Evolutionary conservation across 2,329 filamentous ascomycete species (phyloP).

Genomic region (Plectosphaerella sp.): DNA sequence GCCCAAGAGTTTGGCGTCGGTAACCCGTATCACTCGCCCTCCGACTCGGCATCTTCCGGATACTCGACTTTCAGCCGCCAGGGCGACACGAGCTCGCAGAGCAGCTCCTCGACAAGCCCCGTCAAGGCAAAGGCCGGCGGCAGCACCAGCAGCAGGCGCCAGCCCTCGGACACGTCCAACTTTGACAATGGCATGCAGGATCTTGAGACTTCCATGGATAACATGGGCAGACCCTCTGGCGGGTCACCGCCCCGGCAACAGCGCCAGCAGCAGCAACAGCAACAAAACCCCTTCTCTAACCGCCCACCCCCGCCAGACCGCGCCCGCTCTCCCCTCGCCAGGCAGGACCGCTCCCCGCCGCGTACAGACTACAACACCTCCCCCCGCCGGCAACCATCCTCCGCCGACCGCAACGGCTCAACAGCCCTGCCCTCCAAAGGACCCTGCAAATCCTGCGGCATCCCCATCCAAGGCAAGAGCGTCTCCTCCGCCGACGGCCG

Average conservation of each 20-base stretch:
- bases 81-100: constrained; percentile 58
- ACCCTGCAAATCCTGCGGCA: constrained; percentile 76
- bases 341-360: constrained; percentile 7
- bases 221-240: constrained; percentile 19
- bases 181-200: constrained; percentile 53
- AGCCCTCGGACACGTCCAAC: constrained; percentile 37
- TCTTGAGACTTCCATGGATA: constrained; percentile 46
- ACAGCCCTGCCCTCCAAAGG: constrained; percentile 36
- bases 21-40: constrained; percentile 61
- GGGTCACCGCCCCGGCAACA: constrained; percentile 12
- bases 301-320: constrained; percentile 9
- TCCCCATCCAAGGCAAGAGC: constrained; percentile 81
- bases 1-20: constrained; percentile 55
- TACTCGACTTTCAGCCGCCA: constrained; percentile 55
- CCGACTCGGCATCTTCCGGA: constrained; percentile 62
- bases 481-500: constrained; percentile 91
- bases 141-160: constrained; percentile 16
- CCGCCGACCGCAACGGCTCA: constrained; percentile 2
- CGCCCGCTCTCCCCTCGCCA: constrained; percentile 17
- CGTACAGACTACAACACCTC: constrained; percentile 6
- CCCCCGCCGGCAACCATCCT: constrained; percentile 6
- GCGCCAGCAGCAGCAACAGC: constrained; percentile 9
- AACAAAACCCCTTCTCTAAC: constrained; percentile 3
- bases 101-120: constrained; percentile 53
- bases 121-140: constrained; percentile 20